These are phyloP conservation scores for Rhodotorula taiwanensis DNA, from an alignment of 768 basidiomycete genomes.

Conservation along the genomic window DNA sequence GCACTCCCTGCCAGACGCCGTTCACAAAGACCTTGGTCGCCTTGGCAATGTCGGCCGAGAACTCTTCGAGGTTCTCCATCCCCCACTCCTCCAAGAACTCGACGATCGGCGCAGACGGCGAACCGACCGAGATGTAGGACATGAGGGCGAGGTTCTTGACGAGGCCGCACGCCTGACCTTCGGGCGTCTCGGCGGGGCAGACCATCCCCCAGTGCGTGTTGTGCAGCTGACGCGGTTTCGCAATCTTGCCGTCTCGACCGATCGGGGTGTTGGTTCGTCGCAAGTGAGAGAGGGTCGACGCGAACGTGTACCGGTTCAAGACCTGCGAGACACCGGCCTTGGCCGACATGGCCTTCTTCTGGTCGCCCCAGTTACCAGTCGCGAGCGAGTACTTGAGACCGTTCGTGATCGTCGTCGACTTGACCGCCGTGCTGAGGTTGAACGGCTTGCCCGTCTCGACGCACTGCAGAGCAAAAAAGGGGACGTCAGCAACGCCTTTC, in stretches of 20 bases:
- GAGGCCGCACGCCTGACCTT: constrained; percentile 98
- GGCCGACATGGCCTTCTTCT: constrained; percentile 95
- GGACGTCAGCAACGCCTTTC: background rate
- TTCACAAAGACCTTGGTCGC: constrained; percentile 95
- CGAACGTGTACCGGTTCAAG: constrained; percentile 95
- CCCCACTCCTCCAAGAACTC: constrained; percentile 99
- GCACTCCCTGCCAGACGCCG: constrained; percentile 99
- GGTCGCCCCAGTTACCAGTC: constrained; percentile 99
- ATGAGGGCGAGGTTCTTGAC: constrained; percentile 98
- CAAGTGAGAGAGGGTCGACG: constrained; percentile 93
- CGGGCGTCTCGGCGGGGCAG: constrained; percentile 97
- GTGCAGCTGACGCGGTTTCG: constrained; percentile 96
- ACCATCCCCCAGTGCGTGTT: constrained; percentile 99
- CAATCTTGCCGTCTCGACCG: constrained; percentile 97
- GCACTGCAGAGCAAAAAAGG: constrained; percentile 54
- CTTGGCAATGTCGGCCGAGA: constrained; percentile 53
- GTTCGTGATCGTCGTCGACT: constrained; percentile 94
- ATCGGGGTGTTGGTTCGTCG: constrained; percentile 97
- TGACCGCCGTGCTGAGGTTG: constrained; percentile 81
- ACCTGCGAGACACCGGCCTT: constrained; percentile 99
- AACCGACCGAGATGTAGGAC: constrained; percentile 96
- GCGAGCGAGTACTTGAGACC: constrained; percentile 96
- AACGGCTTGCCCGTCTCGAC: constrained; percentile 95
- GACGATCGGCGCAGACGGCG: constrained; percentile 88
- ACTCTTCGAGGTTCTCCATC: constrained; percentile 87